These are phyloP conservation scores for Tetrahymena borealis DNA, from an alignment of 73 alveolate species.

Conservation along the genomic window DNA sequence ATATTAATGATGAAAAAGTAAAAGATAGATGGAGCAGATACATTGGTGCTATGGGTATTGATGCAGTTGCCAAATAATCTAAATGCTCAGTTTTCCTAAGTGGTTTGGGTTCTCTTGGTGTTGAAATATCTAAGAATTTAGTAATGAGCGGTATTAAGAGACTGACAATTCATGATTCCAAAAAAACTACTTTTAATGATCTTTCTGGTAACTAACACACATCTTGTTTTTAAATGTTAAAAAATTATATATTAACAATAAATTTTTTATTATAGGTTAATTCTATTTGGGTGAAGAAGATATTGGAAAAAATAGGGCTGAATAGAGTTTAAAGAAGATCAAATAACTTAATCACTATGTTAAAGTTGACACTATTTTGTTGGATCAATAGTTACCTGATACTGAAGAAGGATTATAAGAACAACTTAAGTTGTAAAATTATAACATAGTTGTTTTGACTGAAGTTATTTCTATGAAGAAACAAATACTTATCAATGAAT, in stretches of 20 bases:
- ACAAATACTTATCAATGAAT: slow-evolving; percentile 49
- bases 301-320: slow-evolving; percentile 74
- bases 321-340: slow-evolving; percentile 56
- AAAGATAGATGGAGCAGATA: slow-evolving; percentile 95
- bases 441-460: slow-evolving; percentile 66
- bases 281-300: slow-evolving; percentile 79
- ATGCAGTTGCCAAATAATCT: slow-evolving; percentile 91
- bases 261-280: slow-evolving; percentile 44
- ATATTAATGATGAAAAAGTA: slow-evolving; percentile 79
- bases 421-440: slow-evolving; percentile 22
- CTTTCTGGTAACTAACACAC: slow-evolving; percentile 31
- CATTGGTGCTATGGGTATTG: slow-evolving; percentile 98
- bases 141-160: slow-evolving; percentile 87
- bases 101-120: slow-evolving; percentile 89
- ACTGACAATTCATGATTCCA: slow-evolving; percentile 75
- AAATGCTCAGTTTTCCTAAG: slow-evolving; percentile 63
- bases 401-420: slow-evolving; percentile 47
- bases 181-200: slow-evolving; percentile 55
- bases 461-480: slow-evolving; percentile 55
- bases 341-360: slow-evolving; percentile 84
- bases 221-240: not conserved
- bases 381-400: not conserved
- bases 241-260: not conserved
- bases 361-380: slow-evolving; percentile 32
- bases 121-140: slow-evolving; percentile 89